phyloP scores from a whole-genome alignment of 2,329 filamentous ascomycete species.

The Apiospora koreana region DNA sequence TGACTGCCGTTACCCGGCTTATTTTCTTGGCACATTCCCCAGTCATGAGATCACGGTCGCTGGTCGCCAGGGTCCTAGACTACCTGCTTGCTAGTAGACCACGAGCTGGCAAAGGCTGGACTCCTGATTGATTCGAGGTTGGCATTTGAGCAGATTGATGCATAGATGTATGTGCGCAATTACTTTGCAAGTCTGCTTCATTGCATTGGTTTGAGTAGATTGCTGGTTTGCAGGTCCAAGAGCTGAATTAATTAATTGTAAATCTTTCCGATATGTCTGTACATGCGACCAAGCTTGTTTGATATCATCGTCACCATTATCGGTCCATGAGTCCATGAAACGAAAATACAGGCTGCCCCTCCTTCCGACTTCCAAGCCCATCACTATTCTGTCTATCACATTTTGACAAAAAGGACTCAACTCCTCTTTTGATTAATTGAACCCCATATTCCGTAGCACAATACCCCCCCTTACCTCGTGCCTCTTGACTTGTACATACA shows the following conservation, averaged over 20 bases:
- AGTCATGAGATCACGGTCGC: not conserved
- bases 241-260: not conserved
- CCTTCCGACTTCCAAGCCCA: not conserved
- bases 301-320: slow-evolving; percentile 9
- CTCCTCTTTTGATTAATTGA: not conserved
- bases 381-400: not conserved
- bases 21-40: not conserved
- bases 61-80: not conserved
- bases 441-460: not conserved
- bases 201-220: not conserved
- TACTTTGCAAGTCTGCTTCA: not conserved
- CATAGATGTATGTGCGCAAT: not conserved
- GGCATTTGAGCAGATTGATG: not conserved
- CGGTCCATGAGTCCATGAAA: slow-evolving; percentile 1
- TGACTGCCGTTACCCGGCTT: not conserved
- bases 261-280: not conserved
- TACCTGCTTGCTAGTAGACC: not conserved
- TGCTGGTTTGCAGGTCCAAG: not conserved
- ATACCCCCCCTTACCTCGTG: not conserved
- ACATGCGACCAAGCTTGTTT: slow-evolving; percentile 7
- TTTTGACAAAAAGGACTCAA: not conserved
- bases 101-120: not conserved
- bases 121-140: not conserved
- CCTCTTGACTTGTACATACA: not conserved
- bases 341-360: not conserved